phyloP scores from a whole-genome alignment of 2,329 filamentous ascomycete species.

The Penicillium janthinellum region DNA sequence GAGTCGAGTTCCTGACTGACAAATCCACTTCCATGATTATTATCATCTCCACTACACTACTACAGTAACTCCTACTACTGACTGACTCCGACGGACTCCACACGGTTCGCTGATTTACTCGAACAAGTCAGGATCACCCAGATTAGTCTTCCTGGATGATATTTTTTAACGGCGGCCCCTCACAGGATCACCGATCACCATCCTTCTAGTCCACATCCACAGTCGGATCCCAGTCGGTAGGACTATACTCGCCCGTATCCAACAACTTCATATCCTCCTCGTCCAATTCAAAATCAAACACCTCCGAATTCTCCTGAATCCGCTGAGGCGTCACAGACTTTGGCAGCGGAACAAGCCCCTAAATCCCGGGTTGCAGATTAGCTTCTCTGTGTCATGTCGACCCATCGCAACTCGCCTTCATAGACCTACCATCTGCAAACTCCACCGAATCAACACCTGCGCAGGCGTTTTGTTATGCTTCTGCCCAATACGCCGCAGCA shows the following conservation, averaged over 20 bases:
- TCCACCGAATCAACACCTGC: constrained; percentile 78
- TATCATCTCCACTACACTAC: too few relatives aligned
- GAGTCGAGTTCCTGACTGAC: constrained; percentile 14
- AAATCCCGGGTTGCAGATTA: neutral
- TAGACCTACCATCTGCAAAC: constrained; percentile 69
- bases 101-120: neutral
- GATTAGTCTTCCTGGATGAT: neutral
- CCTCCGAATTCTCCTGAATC: constrained; percentile 61
- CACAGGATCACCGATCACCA: neutral
- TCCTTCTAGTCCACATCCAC: constrained; percentile 33
- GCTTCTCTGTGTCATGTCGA: neutral
- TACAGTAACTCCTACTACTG: too few relatives aligned
- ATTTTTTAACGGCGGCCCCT: neutral
- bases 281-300: constrained; percentile 64
- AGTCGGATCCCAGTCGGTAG: constrained; percentile 61
- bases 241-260: constrained; percentile 58
- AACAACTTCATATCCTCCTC: constrained; percentile 60
- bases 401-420: constrained; percentile 31
- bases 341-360: constrained; percentile 65
- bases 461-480: constrained; percentile 72
- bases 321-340: constrained; percentile 62
- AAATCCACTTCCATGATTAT: constrained; percentile 16
- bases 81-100: neutral
- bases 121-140: neutral
- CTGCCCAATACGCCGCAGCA: constrained; percentile 61